phyloP scores from a whole-genome alignment of 2,329 filamentous ascomycete genomes.

The Dactylonectria estremocensis region DNA sequence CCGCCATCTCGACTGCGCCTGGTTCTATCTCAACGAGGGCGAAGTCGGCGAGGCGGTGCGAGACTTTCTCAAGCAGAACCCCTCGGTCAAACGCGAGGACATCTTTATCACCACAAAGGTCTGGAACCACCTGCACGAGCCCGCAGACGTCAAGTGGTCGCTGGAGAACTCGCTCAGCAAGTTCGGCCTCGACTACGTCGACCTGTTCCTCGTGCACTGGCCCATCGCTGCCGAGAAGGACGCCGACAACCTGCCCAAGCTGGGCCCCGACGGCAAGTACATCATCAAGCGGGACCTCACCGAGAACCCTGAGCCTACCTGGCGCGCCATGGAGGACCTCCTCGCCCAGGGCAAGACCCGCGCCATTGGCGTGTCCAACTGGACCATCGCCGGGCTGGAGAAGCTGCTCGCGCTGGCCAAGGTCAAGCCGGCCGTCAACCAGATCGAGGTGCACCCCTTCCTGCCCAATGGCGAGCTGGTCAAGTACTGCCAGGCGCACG shows the following conservation, averaged over 20 bases:
- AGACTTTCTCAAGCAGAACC: slow-evolving; percentile 50
- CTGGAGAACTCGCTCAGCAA: slow-evolving; percentile 65
- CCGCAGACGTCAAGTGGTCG: slow-evolving; percentile 64
- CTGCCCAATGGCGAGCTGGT: slow-evolving; percentile 65
- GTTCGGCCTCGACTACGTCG: slow-evolving; percentile 67
- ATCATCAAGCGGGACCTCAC: slow-evolving; percentile 63
- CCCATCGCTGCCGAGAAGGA: slow-evolving; percentile 62
- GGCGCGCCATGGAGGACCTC: slow-evolving; percentile 70
- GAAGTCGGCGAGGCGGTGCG: slow-evolving; percentile 61
- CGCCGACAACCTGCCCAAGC: slow-evolving; percentile 59
- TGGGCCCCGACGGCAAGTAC: slow-evolving; percentile 63
- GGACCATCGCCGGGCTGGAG: slow-evolving; percentile 59
- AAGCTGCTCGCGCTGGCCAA: slow-evolving; percentile 53
- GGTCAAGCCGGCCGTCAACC: slow-evolving; percentile 65
- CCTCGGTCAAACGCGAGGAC: slow-evolving; percentile 52
- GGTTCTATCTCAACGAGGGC: slow-evolving; percentile 61
- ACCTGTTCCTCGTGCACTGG: slow-evolving; percentile 68
- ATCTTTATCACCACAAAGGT: slow-evolving; percentile 72
- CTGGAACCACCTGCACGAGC: slow-evolving; percentile 70
- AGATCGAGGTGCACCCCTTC: slow-evolving; percentile 65
- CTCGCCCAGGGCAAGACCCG: slow-evolving; percentile 56
- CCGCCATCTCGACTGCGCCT: slow-evolving; percentile 65
- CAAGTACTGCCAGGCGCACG: slow-evolving; percentile 66
- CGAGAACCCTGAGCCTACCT: slow-evolving; percentile 60
- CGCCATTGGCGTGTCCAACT: slow-evolving; percentile 69